Percentiles rank a stretch among this genome's conserved stretches.
Evolutionary conservation across 805 yeast genomes (phyloP).

Genomic region (Cyberlindnera samutprakarnensis): DNA sequence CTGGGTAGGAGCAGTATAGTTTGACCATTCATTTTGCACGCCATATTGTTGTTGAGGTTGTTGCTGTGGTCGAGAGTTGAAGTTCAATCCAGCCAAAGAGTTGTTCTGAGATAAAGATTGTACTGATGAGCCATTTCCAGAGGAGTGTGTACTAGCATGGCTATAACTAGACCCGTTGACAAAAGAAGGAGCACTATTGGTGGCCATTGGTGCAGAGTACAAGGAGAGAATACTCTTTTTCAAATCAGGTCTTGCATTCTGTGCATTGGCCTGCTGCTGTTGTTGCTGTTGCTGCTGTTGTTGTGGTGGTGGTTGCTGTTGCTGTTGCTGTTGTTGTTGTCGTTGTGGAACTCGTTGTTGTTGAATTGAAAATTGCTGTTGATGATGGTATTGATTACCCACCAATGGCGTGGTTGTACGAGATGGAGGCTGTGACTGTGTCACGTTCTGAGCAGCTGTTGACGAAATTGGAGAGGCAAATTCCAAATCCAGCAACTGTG

Average conservation of each 20-base stretch:
- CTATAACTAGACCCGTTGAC: too few species aligned
- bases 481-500: slow-evolving; percentile 23
- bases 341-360: slow-evolving; percentile 7
- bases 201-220: slow-evolving; percentile 51
- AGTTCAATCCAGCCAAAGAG: neutral
- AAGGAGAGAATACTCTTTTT: slow-evolving; percentile 88
- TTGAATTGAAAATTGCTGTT: too few species aligned
- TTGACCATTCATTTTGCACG: slow-evolving; percentile 5
- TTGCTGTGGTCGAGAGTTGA: slow-evolving; percentile 2
- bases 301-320: slow-evolving; percentile 9
- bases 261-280: slow-evolving; percentile 9
- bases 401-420: slow-evolving; percentile 5
- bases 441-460: slow-evolving; percentile 2
- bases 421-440: slow-evolving; percentile 4
- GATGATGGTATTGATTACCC: too few species aligned
- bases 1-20: slow-evolving; percentile 1
- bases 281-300: slow-evolving; percentile 10
- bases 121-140: too few species aligned
- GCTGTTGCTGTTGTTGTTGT: slow-evolving; percentile 9
- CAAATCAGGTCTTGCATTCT: slow-evolving; percentile 62
- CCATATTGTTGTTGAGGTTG: slow-evolving; percentile 4
- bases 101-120: neutral
- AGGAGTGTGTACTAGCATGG: too few species aligned
- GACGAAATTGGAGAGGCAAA: slow-evolving; percentile 23
- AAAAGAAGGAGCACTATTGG: slow-evolving; percentile 20